Evolutionary conservation across 2,329 filamentous ascomycete species (phyloP).

Genomic region (Incumbomyces lentus): DNA sequence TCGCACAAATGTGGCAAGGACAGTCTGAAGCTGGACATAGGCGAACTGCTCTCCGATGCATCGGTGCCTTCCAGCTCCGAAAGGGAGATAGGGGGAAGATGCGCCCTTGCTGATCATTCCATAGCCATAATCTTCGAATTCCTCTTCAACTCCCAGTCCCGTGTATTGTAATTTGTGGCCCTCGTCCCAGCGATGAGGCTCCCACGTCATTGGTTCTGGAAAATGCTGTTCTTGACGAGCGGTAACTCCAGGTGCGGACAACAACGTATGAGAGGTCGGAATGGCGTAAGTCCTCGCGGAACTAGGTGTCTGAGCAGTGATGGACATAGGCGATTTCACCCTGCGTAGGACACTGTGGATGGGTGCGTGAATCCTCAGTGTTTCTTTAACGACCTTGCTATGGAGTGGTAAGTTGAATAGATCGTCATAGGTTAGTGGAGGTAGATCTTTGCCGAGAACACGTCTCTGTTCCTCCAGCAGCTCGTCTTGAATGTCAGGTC

Average conservation of each 20-base stretch:
- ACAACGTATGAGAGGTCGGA: constrained; percentile 67
- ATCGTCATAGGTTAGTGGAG: constrained; percentile 48
- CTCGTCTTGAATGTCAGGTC: constrained; percentile 59
- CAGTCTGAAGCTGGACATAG: constrained; percentile 81
- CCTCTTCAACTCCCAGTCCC: constrained; percentile 42
- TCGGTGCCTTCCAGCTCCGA: constrained; percentile 82
- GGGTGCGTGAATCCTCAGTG: constrained; percentile 58
- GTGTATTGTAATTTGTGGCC: constrained; percentile 44
- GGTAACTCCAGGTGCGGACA: constrained; percentile 76
- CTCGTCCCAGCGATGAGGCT: constrained; percentile 81
- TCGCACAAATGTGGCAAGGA: constrained; percentile 65
- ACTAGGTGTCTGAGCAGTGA: constrained; percentile 53
- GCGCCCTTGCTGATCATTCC: constrained; percentile 86
- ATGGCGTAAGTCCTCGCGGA: constrained; percentile 60
- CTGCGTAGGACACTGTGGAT: constrained; percentile 66
- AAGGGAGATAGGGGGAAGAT: constrained; percentile 81
- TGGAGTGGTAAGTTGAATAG: constrained; percentile 52
- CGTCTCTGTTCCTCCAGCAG: constrained; percentile 57
- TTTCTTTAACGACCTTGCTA: constrained; percentile 59
- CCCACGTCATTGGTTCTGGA: constrained; percentile 71
- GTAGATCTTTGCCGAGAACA: constrained; percentile 45
- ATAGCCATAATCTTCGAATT: constrained; percentile 87
- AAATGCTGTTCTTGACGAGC: constrained; percentile 65
- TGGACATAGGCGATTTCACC: constrained; percentile 55
- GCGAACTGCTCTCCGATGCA: constrained; percentile 98